These are phyloP conservation scores for Chrysosporium keratinophilum DNA, from an alignment of 2,329 filamentous ascomycete genomes.

Conservation along the genomic window DNA sequence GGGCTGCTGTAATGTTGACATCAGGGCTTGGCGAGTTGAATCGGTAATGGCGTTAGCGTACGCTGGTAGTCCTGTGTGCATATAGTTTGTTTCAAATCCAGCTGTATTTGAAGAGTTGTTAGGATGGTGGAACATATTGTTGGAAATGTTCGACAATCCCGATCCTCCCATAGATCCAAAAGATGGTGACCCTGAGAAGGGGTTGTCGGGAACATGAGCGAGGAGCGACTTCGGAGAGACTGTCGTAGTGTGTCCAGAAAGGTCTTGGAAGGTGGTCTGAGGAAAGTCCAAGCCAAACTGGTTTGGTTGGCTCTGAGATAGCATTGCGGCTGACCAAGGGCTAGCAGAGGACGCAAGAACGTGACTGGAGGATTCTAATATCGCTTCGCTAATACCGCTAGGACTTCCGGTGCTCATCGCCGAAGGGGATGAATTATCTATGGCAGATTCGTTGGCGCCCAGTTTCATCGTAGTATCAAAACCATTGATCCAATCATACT, in stretches of 20 bases:
- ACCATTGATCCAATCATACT: conserved; percentile 73
- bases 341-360: conserved; percentile 45
- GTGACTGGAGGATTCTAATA: conserved; percentile 68
- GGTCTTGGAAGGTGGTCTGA: conserved; percentile 62
- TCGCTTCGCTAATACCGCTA: conserved; percentile 78
- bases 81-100: conserved; percentile 5
- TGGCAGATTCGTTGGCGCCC: conserved; percentile 62
- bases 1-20: conserved; percentile 52
- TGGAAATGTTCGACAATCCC: conserved; percentile 54
- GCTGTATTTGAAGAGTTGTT: neutral
- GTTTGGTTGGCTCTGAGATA: conserved; percentile 59
- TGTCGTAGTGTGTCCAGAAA: conserved; percentile 58
- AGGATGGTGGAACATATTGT: conserved; percentile 36
- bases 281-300: conserved; percentile 67
- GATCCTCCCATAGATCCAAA: conserved; percentile 65
- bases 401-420: conserved; percentile 92
- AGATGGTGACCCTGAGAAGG: conserved; percentile 68
- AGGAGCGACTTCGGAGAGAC: conserved; percentile 66
- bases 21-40: conserved; percentile 52
- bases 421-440: conserved; percentile 90
- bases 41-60: conserved; percentile 58
- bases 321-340: conserved; percentile 61
- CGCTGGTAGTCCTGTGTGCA: conserved; percentile 2
- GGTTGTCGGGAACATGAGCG: conserved; percentile 57
- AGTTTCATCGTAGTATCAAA: conserved; percentile 70